Evolutionary conservation across 306 rosid genomes (phyloP).

Genomic region (Vicia villosa): DNA sequence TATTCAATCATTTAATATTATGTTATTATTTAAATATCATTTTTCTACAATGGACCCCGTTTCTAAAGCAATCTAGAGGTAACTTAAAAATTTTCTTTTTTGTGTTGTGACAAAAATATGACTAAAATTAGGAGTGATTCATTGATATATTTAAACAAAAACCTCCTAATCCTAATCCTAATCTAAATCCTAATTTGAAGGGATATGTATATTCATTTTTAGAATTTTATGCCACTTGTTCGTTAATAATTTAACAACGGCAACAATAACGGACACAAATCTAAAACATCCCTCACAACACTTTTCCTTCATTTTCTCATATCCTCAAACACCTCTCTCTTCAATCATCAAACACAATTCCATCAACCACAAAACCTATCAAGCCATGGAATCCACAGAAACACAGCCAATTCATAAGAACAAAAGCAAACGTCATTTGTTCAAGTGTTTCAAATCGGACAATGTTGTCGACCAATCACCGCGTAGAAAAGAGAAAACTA

Average conservation of each 20-base stretch:
- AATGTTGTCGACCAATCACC: background rate
- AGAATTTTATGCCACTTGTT: background rate
- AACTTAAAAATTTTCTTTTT: no score
- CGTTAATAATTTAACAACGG: background rate
- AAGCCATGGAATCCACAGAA: constrained; percentile 23
- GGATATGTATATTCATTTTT: background rate
- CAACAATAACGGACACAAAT: constrained; percentile 22
- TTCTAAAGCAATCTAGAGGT: no score
- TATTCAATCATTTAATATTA: no score
- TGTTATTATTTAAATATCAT: no score
- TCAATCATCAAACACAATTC: background rate
- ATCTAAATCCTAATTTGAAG: background rate
- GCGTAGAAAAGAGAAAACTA: background rate
- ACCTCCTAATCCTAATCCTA: background rate
- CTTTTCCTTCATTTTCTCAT: constrained; percentile 18
- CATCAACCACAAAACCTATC: background rate
- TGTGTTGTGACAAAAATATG: no score
- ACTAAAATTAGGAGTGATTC: no score
- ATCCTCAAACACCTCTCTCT: background rate
- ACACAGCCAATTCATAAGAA: background rate
- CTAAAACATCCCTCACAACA: constrained; percentile 1
- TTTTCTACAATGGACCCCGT: no score
- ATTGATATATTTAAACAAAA: no score
- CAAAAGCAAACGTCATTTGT: background rate
- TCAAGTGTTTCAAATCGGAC: constrained; percentile 24